These are phyloP conservation scores for Peronospora farinosa DNA, from an alignment of 352 stramenopile species.

Conservation along the genomic window DNA sequence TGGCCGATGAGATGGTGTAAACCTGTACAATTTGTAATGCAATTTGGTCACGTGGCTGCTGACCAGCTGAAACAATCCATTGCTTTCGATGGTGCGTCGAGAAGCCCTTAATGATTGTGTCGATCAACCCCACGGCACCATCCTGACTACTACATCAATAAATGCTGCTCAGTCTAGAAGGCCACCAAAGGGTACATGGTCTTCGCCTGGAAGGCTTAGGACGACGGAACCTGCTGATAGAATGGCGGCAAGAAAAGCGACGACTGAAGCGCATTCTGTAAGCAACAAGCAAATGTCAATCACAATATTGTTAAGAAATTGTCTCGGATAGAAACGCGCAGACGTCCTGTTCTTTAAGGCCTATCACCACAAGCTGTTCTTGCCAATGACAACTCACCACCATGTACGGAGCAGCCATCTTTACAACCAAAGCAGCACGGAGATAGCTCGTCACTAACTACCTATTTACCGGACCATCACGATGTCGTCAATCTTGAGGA, in stretches of 20 bases:
- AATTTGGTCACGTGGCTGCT: no score
- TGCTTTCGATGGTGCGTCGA: neutral
- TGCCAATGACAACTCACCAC: conserved; percentile 8
- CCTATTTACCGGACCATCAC: conserved; percentile 90
- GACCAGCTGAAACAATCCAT: no score
- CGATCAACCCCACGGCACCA: conserved; percentile 21
- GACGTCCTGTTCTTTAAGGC: conserved; percentile 2
- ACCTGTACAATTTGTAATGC: no score
- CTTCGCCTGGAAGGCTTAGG: conserved; percentile 45
- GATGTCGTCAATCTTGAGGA: conserved; percentile 99
- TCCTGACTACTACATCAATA: conserved; percentile 17
- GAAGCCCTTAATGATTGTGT: conserved; percentile 17
- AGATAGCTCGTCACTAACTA: conserved; percentile 8
- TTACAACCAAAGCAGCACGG: neutral
- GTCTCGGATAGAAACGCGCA: conserved; percentile 8
- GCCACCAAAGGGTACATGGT: conserved; percentile 10
- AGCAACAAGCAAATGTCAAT: conserved; percentile 16
- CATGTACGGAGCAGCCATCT: conserved; percentile 5
- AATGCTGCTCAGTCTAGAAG: conserved; percentile 30
- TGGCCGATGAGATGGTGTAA: no score
- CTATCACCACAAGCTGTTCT: conserved; percentile 5
- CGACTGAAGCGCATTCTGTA: conserved; percentile 6
- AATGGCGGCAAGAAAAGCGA: conserved; percentile 38
- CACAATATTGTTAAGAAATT: conserved; percentile 26
- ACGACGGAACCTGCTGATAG: conserved; percentile 49